phyloP scores from a whole-genome alignment of 2,329 filamentous ascomycete genomes.

The Chrysoporthe deuterocubensis region DNA sequence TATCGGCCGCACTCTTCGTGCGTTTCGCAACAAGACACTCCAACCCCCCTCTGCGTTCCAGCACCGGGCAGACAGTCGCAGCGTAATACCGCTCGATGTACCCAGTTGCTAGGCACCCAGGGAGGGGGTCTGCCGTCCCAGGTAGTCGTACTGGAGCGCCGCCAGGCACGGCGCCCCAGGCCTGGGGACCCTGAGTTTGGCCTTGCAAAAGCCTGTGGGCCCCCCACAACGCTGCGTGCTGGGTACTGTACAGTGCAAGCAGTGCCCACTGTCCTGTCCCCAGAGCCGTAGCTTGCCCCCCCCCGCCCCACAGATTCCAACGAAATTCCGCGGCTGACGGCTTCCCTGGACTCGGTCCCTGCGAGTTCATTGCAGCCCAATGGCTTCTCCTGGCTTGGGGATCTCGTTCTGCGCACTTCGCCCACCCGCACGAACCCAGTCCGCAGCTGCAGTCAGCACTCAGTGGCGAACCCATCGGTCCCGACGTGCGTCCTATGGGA shows the following conservation, averaged over 20 bases:
- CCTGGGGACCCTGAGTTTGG: not conserved
- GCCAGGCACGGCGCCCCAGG: not conserved
- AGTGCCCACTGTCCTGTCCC: not conserved
- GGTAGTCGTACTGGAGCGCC: not conserved
- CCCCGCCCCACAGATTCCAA: not conserved
- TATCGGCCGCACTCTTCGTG: not conserved
- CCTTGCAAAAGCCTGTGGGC: not conserved
- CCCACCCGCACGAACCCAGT: not conserved
- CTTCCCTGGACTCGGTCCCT: not conserved
- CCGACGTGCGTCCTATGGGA: not conserved
- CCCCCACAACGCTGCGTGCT: not conserved
- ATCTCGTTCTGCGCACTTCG: not conserved
- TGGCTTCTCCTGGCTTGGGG: not conserved
- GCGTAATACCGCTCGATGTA: not conserved
- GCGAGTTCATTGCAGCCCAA: not conserved
- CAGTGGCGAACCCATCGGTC: not conserved
- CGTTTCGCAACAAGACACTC: slow-evolving; percentile 1
- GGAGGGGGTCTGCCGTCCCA: not conserved
- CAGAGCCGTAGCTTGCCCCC: not conserved
- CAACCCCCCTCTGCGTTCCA: not conserved
- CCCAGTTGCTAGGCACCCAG: not conserved
- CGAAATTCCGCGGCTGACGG: slow-evolving; percentile 3
- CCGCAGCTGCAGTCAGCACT: not conserved
- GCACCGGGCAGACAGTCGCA: not conserved
- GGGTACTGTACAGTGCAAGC: not conserved